Base-by-base conservation (phyloP, 2,329 filamentous ascomycete species). In the Ophiosphaerella narmari region DNA sequence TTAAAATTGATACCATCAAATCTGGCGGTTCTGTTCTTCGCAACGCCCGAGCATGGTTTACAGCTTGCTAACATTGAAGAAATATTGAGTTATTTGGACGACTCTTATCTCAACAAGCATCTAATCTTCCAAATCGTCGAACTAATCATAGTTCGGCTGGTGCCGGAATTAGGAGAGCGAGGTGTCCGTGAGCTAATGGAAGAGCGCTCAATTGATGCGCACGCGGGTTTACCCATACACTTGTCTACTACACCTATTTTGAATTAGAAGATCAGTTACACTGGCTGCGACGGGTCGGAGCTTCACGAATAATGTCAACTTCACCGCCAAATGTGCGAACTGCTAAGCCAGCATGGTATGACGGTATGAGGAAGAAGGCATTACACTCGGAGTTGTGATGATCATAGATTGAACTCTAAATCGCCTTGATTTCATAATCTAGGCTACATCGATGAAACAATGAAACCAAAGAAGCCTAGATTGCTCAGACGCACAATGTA, bases 101-200 rank as follows among this genome's bases (percentile, higher is more conserved):
- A 97, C 73, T 79, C 82, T 43, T 96, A 96, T 75, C 88, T 91
- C 75, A 99, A 99, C 75, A 95, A 92, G 76, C 91, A 97, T 75
- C 77, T 97, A 29, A 78, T 96, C 61, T 96, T 96, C 67, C 81
- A 85, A 38, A 79, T 94, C 40, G 76, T 97, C 31, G 94, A 99
- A 75, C 75, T 93, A 50, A 71, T 96, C 2, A 78, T 97, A n/a
- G 83, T 91, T 48, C 85, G 88, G 57, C 74, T 97, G 54, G 83
- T 96, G 67, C 94, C 94, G 4, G 94, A 99, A 75, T 72, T 97
- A 63, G 81, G 81, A 46, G 88, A 90, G 63, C 86, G 84, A 68
- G 85, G 86, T 33, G 82, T 90, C 26, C 78, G 80, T 47, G 89
- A 91, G 64, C 74, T 96, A 48, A 84, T 89, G 82, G 86, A 85